Conservation (phyloP, 129 eudicot species). For the Flaveria trinervia region DNA sequence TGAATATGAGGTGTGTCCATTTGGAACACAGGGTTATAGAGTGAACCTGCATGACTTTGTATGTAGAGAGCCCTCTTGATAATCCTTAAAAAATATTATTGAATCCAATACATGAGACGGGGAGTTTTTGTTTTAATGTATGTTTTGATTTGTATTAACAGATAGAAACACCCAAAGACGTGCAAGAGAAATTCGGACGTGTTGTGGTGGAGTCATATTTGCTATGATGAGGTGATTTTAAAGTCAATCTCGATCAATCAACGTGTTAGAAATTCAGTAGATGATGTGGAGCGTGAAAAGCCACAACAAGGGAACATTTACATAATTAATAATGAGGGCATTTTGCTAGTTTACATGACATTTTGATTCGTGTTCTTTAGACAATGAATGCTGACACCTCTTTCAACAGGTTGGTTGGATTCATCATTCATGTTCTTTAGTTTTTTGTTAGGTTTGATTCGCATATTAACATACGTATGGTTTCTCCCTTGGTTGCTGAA, state of each 20-base stretch:
- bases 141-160: slow-evolving; percentile 34
- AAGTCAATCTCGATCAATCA: neutral
- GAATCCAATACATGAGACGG: neutral
- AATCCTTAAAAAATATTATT: slow-evolving; percentile 9
- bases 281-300: slow-evolving; percentile 2
- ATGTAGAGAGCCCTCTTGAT: neutral
- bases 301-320: neutral
- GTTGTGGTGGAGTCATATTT: slow-evolving; percentile 88
- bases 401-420: neutral
- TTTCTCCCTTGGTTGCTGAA: no score
- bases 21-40: neutral
- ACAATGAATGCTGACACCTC: neutral
- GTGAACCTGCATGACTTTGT: no score
- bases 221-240: slow-evolving; percentile 46
- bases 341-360: slow-evolving; percentile 7
- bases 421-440: neutral
- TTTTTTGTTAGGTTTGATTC: neutral
- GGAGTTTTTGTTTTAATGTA: neutral
- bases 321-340: slow-evolving; percentile 14
- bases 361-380: slow-evolving; percentile 21
- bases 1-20: neutral
- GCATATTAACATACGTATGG: no score
- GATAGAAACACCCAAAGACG: slow-evolving; percentile 96
- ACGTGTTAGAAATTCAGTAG: neutral
- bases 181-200: slow-evolving; percentile 93